These are phyloP conservation scores for Nyssa sinensis DNA, from an alignment of 148 eudicot species.

Conservation along the genomic window DNA sequence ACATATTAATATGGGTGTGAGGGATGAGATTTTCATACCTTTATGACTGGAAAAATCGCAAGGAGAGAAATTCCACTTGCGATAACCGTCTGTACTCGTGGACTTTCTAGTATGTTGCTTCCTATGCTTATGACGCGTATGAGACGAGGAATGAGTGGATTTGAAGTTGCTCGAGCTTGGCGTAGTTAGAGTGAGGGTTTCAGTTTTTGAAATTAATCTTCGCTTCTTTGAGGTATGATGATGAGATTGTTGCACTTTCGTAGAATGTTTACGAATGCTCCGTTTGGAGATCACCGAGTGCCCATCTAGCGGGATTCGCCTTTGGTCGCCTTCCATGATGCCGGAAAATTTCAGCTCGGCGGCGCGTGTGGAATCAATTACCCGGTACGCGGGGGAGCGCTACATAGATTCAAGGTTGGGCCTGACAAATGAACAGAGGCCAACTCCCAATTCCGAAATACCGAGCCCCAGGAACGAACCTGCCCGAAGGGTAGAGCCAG, in stretches of 20 bases:
- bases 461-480: too few species aligned
- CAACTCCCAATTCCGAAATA: too few species aligned
- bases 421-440: too few species aligned
- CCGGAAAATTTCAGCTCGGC: not conserved
- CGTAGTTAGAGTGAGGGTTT: constrained; percentile 9
- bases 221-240: constrained; percentile 20
- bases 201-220: constrained; percentile 17
- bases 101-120: constrained; percentile 12
- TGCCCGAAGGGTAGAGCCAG: too few species aligned
- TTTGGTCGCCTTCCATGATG: not conserved
- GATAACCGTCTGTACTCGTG: constrained; percentile 9
- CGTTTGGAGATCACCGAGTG: not conserved
- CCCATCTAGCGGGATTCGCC: not conserved
- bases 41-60: constrained; percentile 30
- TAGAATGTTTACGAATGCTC: not conserved
- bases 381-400: too few species aligned
- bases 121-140: not conserved
- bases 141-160: constrained; percentile 23
- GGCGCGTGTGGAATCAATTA: not conserved
- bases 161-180: constrained; percentile 1
- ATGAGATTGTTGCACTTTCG: not conserved
- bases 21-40: constrained; percentile 25
- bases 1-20: not conserved
- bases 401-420: too few species aligned
- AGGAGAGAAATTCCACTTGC: constrained; percentile 43